Percentiles rank a stretch among this genome's conserved stretches.
Conservation (phyloP, 148 eudicot species). For the Spergularia bocconei region DNA sequence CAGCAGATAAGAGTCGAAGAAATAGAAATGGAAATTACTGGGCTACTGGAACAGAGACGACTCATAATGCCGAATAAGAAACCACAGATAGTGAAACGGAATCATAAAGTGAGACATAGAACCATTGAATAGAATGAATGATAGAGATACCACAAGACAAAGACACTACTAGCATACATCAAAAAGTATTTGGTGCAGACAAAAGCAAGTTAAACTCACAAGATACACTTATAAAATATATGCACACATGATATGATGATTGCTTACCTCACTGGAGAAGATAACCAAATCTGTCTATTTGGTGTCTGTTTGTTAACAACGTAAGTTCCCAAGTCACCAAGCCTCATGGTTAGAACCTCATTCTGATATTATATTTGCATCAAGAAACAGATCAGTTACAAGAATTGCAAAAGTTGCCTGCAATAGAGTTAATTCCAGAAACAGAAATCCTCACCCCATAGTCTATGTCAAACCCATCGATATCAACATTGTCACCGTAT, state of each 20-base stretch:
- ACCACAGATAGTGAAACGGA: not conserved
- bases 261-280: constrained; percentile 88
- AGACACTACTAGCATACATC: not conserved
- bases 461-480: constrained; percentile 91
- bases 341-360: constrained; percentile 83
- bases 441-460: constrained; percentile 68
- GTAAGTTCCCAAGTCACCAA: constrained; percentile 78
- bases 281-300: constrained; percentile 91
- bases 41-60: not conserved
- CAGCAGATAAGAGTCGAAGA: not conserved
- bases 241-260: not conserved
- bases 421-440: not conserved
- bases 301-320: constrained; percentile 97
- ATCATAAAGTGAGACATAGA: not conserved
- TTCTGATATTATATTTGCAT: constrained; percentile 44
- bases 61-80: not conserved
- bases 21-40: too few species aligned
- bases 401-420: not conserved
- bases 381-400: not conserved
- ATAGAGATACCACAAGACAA: not conserved
- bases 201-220: not conserved
- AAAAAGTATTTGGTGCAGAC: not conserved
- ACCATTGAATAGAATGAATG: not conserved
- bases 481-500: constrained; percentile 72
- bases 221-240: not conserved